These are phyloP conservation scores for Penicillium frequentans DNA, from an alignment of 2,329 filamentous ascomycete species.

Conservation along the genomic window DNA sequence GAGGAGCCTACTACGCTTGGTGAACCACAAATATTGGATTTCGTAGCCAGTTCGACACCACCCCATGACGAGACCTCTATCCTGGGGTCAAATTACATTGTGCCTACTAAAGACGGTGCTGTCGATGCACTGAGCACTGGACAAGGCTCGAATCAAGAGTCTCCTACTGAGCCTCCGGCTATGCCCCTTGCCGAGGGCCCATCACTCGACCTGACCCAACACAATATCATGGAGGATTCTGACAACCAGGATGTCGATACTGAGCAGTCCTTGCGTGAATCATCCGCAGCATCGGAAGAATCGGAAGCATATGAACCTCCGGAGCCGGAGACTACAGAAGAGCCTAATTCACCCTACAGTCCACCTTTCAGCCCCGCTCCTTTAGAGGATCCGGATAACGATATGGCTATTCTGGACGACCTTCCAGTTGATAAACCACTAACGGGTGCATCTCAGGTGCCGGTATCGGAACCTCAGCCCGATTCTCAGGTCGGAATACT, in stretches of 20 bases:
- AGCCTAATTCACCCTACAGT: conserved; percentile 33
- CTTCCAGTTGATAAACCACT: conserved; percentile 30
- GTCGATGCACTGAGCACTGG: neutral
- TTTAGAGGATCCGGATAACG: conserved; percentile 23
- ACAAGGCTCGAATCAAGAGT: conserved; percentile 5
- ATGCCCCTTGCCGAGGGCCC: conserved; percentile 8
- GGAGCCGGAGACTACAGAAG: conserved; percentile 34
- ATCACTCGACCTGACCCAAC: neutral
- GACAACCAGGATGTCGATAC: conserved; percentile 3
- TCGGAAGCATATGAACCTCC: conserved; percentile 61
- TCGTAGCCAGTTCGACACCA: neutral
- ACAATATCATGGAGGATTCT: conserved; percentile 11
- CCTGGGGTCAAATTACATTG: neutral
- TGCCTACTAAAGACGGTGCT: neutral
- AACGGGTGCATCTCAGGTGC: conserved; percentile 32
- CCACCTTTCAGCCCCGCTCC: conserved; percentile 47
- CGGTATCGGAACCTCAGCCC: conserved; percentile 19
- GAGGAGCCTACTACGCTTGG: conserved; percentile 13
- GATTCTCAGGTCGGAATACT: conserved; percentile 29
- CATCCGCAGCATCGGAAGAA: conserved; percentile 21
- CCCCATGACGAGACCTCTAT: neutral
- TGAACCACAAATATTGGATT: neutral
- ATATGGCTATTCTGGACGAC: conserved; percentile 22
- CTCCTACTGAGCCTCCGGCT: neutral
- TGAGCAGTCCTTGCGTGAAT: conserved; percentile 24